phyloP scores from a whole-genome alignment of 352 stramenopile species.

The Pythium graminicola region DNA sequence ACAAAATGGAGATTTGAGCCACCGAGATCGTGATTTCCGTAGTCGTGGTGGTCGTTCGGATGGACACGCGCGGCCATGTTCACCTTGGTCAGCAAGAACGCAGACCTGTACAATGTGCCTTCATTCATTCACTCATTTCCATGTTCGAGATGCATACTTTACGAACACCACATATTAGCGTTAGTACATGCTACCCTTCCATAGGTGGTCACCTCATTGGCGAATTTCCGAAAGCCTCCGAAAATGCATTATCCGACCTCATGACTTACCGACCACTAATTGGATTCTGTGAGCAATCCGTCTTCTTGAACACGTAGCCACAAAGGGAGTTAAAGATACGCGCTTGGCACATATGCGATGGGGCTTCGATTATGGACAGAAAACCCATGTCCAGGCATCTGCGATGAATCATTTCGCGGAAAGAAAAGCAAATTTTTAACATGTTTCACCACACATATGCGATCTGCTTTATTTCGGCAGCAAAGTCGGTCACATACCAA shows the following conservation, averaged over 20 bases:
- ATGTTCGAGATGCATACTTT: too few relatives aligned
- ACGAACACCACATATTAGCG: too few relatives aligned
- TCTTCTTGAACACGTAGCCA: neutral
- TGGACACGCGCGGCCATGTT: too few relatives aligned
- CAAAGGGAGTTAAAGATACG: slow-evolving; percentile 8
- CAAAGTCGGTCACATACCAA: neutral
- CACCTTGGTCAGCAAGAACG: neutral
- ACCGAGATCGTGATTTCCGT: neutral
- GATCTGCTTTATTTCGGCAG: slow-evolving; percentile 1
- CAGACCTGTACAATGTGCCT: too few relatives aligned
- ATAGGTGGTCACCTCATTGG: slow-evolving; percentile 5
- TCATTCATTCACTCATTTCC: neutral
- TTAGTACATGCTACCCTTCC: neutral
- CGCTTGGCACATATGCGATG: neutral
- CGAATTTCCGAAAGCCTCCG: slow-evolving; percentile 2
- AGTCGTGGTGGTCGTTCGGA: neutral
- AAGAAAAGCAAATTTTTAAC: slow-evolving; percentile 10
- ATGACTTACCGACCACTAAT: neutral
- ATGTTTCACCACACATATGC: neutral
- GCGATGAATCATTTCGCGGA: slow-evolving; percentile 5
- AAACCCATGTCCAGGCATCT: neutral
- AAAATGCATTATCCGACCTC: slow-evolving; percentile 21
- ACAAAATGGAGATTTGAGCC: too few relatives aligned
- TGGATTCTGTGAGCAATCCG: slow-evolving; percentile 5
- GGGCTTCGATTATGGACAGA: too few relatives aligned